Evolutionary conservation across 768 basidiomycete species (phyloP), one percentile per base, ranked within the genome.

Genomic region (Mycena haematopus): DNA sequence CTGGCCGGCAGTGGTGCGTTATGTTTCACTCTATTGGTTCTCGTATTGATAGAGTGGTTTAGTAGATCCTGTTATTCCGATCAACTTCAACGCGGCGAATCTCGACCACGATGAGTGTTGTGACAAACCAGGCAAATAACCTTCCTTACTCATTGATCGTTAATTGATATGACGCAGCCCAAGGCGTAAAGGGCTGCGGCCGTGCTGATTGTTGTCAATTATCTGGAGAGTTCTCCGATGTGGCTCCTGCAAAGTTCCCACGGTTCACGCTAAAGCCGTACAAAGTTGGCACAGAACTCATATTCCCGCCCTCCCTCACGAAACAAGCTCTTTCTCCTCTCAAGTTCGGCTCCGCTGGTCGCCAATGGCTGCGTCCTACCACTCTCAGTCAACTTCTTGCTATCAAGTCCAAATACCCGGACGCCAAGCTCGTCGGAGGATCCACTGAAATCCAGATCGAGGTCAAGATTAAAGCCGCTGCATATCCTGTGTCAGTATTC

Each of bases 381-480:
- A 65, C 63, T 29, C 52, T 68, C 35, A 54, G 51, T 19, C 47
- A 68, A 38, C 67, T 68, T 25, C 49, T 68, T 33, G 63, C 59
- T 27, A 65, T 68, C 53, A 65, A 65, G 36, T 51, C 63, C 27
- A 45, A 54, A 44, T 53, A 65, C 27, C 67, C 67, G 5, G 58
- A 65, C 17, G 67, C 67, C 14, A 68, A 68, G 58, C 63, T 68
- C 49, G 64, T 68, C 5, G 67, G 67, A 11, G 67, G 67, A 8
- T 68, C 67, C 15, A 52, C 63, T 7, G 67, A 68, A 53, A 62
- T 68, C 45, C 67, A 68, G 36, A 68, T 68, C 53, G 67, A 68
- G 49, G 67, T 68, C 52, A 68, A 68, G 60, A 35, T 65, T 42
- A 68, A 68, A 51, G 67, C 64, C 13, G 63, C 63, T 21, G 49